Conservation (phyloP, 257 asterid genomes). For the Nicotiana obtusifolia region DNA sequence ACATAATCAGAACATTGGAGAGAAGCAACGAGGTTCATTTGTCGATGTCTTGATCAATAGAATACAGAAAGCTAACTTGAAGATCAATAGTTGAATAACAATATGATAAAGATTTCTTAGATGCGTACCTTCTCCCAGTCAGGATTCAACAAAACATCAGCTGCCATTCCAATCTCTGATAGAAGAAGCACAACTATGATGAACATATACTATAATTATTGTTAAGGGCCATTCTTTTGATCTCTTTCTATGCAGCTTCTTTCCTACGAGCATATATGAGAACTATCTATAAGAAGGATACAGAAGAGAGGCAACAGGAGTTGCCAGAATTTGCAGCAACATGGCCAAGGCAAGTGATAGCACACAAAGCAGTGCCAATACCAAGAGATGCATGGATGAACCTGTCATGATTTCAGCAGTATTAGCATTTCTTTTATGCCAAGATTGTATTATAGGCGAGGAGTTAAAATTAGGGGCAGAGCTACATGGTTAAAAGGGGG, state of each 20-base stretch:
- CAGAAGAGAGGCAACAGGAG: slow-evolving; percentile 34
- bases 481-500: background rate
- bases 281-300: slow-evolving; percentile 32
- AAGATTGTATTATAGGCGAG: background rate
- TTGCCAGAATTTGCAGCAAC: slow-evolving; percentile 46
- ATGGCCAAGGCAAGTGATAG: slow-evolving; percentile 50
- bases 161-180: slow-evolving; percentile 32
- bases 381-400: slow-evolving; percentile 49
- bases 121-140: slow-evolving; percentile 42
- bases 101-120: background rate
- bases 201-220: slow-evolving; percentile 31
- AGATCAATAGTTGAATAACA: background rate
- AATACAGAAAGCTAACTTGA: background rate
- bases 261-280: background rate
- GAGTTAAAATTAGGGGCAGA: background rate
- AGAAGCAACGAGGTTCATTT: background rate
- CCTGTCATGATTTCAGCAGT: slow-evolving; percentile 31
- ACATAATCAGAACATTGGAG: background rate
- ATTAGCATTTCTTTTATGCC: background rate
- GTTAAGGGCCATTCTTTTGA: slow-evolving; percentile 31
- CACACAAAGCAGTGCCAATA: slow-evolving; percentile 48
- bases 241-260: background rate
- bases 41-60: background rate
- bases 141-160: slow-evolving; percentile 36
- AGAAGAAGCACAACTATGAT: slow-evolving; percentile 38